These are phyloP conservation scores for Sporisorium scitamineum DNA, from an alignment of 1,284 basidiomycete species.

Conservation along the genomic window DNA sequence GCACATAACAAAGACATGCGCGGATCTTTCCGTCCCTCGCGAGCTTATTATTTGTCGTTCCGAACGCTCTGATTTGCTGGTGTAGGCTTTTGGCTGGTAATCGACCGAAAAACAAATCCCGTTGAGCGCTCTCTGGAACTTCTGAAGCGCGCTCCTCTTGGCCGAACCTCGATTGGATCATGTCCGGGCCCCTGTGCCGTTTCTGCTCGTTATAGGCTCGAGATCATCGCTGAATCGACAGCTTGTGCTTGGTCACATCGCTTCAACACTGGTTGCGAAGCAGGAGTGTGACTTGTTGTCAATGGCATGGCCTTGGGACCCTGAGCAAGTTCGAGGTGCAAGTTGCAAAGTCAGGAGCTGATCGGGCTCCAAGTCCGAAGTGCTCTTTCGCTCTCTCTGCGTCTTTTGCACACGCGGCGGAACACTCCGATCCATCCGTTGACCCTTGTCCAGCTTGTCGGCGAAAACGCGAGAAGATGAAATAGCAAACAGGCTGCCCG, in stretches of 20 bases:
- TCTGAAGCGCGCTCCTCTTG: not conserved
- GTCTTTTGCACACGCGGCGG: not conserved
- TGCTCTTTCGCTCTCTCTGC: not conserved
- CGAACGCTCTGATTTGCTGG: not conserved
- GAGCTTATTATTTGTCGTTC: too few relatives aligned
- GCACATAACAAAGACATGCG: too few relatives aligned
- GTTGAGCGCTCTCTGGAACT: not conserved
- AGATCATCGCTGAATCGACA: not conserved
- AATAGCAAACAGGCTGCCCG: not conserved
- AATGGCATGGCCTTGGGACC: not conserved
- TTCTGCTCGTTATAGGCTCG: not conserved
- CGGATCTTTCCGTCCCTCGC: not conserved
- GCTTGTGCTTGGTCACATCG: not conserved
- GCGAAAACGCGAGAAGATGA: not conserved
- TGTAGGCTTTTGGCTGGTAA: too few relatives aligned
- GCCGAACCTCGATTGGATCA: not conserved
- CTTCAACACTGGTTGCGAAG: too few relatives aligned
- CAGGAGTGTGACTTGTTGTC: not conserved
- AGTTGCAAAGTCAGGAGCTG: slow-evolving; percentile 6
- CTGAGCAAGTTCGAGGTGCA: not conserved
- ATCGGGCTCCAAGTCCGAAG: slow-evolving; percentile 25
- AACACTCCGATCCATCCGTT: slow-evolving; percentile 9
- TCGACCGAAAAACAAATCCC: not conserved
- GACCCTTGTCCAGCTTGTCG: not conserved
- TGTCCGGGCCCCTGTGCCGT: too few relatives aligned